These are phyloP conservation scores for Orychophragmus violaceus DNA, from an alignment of 345 rosid species.

Conservation along the genomic window DNA sequence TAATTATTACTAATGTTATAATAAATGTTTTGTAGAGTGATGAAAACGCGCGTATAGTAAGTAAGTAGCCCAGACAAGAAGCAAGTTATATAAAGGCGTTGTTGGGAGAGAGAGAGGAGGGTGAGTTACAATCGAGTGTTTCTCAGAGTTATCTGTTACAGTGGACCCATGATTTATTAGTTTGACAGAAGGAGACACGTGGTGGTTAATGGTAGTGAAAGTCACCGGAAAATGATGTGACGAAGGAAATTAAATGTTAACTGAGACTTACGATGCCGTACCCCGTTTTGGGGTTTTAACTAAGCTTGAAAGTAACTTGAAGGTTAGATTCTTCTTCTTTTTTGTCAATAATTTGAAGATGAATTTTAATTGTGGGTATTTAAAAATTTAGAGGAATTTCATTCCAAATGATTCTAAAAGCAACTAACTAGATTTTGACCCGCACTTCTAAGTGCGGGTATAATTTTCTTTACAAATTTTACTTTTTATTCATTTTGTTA, in stretches of 20 bases:
- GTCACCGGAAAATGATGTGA: not conserved
- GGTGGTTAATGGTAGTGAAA: conserved; percentile 6
- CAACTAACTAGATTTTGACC: no score
- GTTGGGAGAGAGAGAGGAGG: not conserved
- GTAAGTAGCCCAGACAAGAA: conserved; percentile 17
- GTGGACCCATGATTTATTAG: conserved; percentile 19
- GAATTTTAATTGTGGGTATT: no score
- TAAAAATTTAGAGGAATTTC: no score
- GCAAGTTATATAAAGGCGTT: conserved; percentile 17
- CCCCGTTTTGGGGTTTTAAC: not conserved
- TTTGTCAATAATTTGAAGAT: no score
- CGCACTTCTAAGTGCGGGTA: no score
- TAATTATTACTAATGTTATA: not conserved
- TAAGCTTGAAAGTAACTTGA: no score
- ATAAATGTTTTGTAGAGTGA: not conserved
- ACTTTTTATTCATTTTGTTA: no score
- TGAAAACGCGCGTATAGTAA: conserved; percentile 22
- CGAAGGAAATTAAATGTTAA: not conserved
- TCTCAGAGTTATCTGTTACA: not conserved
- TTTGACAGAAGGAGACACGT: conserved; percentile 13
- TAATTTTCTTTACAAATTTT: no score
- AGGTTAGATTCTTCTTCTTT: no score
- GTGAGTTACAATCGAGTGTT: not conserved
- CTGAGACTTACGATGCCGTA: not conserved
- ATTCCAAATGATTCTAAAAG: not conserved